Evolutionary conservation across 1,284 basidiomycete species (phyloP), one percentile per base, ranked within the genome.

Genomic region (Volvariella surrecta): DNA sequence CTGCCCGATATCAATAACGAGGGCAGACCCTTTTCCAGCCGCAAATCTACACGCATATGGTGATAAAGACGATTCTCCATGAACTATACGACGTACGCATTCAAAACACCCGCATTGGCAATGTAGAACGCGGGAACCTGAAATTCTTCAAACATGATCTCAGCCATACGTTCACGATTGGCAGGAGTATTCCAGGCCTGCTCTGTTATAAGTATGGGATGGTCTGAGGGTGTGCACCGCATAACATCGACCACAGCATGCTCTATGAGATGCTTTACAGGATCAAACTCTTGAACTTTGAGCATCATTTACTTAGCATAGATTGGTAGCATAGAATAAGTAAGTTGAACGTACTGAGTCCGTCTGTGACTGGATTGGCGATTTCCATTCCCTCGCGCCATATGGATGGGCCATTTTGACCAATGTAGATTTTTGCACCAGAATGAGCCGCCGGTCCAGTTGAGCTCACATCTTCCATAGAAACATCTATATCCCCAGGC

Each of bases 81-180:
- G 34, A 15, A 6, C 34, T 35, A 35, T 35, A 15, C 38, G 3
- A 71, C 87, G 56, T 63, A 94, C 85, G 93, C 88, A 61, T 90
- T 95, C 42, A 99, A 68, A 11, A 99, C 95, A n/a, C 89, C 87
- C 18, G 89, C 86, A 58, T 98, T 97, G 24, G 95, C 93, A 42
- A 97, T 88, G 61, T 99, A 99, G 66, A 96, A 93, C 1, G 95
- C 96, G 2, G 96, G 96, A 6, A 86, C 88, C 42, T 89, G 71
- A 55, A 97, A 93, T 49, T 94, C 86, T 64, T 99, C 96, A 58
- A 99, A 99, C 67, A 95, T 91, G 45, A 99, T 84, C 65, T 99
- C 91, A 10, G 91, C 88, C 81, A 98, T 87, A 40, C 82, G 75
- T 65, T 98, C 93, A 39, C 95, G 72, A 56, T 94, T 91, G 16